Conservation (phyloP, 139 green algal genomes). For the Asterochloris sp. region DNA sequence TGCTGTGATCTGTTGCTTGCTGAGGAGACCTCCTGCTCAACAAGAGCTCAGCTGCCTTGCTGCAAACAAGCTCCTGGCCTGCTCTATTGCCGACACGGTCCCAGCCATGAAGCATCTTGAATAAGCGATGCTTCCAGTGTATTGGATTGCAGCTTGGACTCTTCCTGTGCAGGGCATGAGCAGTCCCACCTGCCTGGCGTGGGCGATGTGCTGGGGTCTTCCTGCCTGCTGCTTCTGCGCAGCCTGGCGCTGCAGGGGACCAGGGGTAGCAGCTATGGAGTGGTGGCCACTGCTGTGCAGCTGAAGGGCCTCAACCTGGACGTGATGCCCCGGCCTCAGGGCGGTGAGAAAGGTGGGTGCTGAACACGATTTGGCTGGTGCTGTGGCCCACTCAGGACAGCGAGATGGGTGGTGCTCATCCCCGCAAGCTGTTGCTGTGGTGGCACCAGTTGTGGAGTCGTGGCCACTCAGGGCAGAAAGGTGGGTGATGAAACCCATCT, state of each 20-base stretch:
- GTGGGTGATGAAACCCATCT: too few relatives aligned
- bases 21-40: too few relatives aligned
- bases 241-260: slow-evolving; percentile 8
- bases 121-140: not conserved
- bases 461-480: too few relatives aligned
- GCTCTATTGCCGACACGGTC: too few relatives aligned
- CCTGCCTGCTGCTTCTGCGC: not conserved
- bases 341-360: not conserved
- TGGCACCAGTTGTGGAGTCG: too few relatives aligned
- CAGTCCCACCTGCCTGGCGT: not conserved
- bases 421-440: too few relatives aligned
- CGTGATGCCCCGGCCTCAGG: not conserved
- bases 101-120: too few relatives aligned
- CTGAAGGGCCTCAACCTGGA: slow-evolving; percentile 19
- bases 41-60: too few relatives aligned
- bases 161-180: not conserved
- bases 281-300: slow-evolving; percentile 7
- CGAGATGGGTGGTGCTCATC: too few relatives aligned
- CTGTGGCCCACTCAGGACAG: too few relatives aligned
- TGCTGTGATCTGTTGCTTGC: too few relatives aligned
- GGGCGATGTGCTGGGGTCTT: slow-evolving; percentile 7
- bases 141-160: not conserved
- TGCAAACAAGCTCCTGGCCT: too few relatives aligned
- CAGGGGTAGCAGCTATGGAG: slow-evolving; percentile 3
- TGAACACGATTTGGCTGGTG: not conserved